Conservation (phyloP, 2,329 filamentous ascomycete species). For the Lachnellula cervina region DNA sequence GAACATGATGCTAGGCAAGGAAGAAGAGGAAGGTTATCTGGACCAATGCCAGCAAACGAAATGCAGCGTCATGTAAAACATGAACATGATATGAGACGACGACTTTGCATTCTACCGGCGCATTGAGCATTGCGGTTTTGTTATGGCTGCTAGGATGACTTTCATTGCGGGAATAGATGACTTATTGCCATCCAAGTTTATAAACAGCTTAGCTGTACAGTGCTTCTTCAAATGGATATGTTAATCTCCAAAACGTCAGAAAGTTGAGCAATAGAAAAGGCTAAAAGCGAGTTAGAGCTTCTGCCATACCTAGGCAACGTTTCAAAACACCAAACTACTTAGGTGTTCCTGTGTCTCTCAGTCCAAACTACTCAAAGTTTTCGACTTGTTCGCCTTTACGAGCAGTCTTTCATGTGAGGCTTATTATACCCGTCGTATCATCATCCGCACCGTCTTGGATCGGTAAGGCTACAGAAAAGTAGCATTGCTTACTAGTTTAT, state of each 20-base stretch:
- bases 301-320: no score
- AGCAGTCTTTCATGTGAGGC: neutral
- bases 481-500: neutral
- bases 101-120: conserved; percentile 9
- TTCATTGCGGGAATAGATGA: neutral
- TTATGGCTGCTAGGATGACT: neutral
- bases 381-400: no score
- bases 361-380: no score
- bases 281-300: no score
- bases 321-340: no score
- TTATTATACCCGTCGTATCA: neutral
- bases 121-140: neutral
- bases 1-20: conserved; percentile 46
- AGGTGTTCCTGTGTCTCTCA: no score
- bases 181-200: neutral
- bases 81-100: conserved; percentile 1
- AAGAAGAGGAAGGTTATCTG: conserved; percentile 70
- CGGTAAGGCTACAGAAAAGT: neutral
- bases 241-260: no score
- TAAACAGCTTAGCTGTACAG: neutral
- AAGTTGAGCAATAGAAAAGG: no score
- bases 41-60: conserved; percentile 56
- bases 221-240: neutral
- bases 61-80: conserved; percentile 44
- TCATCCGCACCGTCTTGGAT: neutral